phyloP scores from a whole-genome alignment of 805 yeast genomes.

The Ogataea allantospora region DNA sequence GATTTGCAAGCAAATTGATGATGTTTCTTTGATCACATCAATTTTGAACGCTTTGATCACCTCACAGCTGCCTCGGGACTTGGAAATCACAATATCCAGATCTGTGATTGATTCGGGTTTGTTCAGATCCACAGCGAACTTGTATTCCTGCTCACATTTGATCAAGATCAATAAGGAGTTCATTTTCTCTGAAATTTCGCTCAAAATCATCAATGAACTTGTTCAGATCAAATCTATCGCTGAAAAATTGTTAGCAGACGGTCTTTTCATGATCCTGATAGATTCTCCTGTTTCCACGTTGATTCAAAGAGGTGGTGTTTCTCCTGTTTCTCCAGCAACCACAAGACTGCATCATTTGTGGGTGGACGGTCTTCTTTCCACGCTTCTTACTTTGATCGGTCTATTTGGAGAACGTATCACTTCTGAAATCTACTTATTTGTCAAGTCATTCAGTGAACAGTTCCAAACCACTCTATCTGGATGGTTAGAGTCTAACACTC shows the following conservation, averaged over 20 bases:
- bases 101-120: conserved; percentile 58
- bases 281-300: conserved; percentile 71
- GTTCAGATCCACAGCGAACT: conserved; percentile 56
- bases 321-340: conserved; percentile 49
- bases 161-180: conserved; percentile 61
- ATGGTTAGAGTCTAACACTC: conserved; percentile 59
- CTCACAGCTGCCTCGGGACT: conserved; percentile 45
- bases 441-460: conserved; percentile 63
- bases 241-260: conserved; percentile 58
- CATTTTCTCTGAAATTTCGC: conserved; percentile 66
- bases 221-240: conserved; percentile 62
- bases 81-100: conserved; percentile 50
- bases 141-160: conserved; percentile 67
- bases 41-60: conserved; percentile 58
- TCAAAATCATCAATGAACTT: conserved; percentile 68
- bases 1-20: conserved; percentile 57
- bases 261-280: conserved; percentile 63
- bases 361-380: conserved; percentile 79
- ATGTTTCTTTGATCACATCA: conserved; percentile 59
- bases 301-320: conserved; percentile 64
- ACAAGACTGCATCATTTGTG: conserved; percentile 64
- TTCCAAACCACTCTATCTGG: conserved; percentile 58
- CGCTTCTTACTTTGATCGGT: conserved; percentile 56
- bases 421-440: conserved; percentile 64
- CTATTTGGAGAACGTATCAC: conserved; percentile 61